Base-by-base conservation (phyloP, 2,329 filamentous ascomycete species). In the Ampelomyces quisqualis region DNA sequence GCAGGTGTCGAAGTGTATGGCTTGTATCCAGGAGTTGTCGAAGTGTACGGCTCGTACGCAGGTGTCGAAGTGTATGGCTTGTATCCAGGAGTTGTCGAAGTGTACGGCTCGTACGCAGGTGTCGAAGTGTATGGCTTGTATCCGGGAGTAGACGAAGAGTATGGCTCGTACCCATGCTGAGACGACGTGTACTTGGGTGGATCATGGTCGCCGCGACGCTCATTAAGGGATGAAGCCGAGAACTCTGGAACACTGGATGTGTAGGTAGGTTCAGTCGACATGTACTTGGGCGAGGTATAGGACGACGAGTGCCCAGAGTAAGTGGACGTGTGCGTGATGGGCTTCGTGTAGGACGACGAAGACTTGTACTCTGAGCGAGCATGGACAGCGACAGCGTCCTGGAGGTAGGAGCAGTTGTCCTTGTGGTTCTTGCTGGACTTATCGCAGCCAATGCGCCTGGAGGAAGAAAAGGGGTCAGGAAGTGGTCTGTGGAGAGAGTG, bases 391-490 rank as follows among this genome's bases (percentile, higher is more conserved):
- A n/a, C 14, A 10, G 15, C 15, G 28, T 21, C 10, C 15, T 20
- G 22, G 29, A 22, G 27, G 30, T 33, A 32, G 15, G 37, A 37
- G 34, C 34, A 37, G 17, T n/a, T 20, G 11, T 37, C 17, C n/a
- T 7, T 21, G 14, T 27, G 13, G 21, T 18, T 13, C 10, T 33
- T 23, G 13, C 8, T 20, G 13, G 20, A 7, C 8, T 4, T 15
- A 11, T 23, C 35, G 14, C 20, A 31, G 20, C 22, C 34, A 17
- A 36, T 28, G 9, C 22, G 23, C 34, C 34, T 36, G 23, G 10
- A 21, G 9, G 11, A 7, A 22, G 7, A 8, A 23, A 23, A 23
- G 17, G 15, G 10, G 11, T 19, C n/a, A 29, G 23, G 10, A 13
- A 36, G 17, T 34, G 23, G 5, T 21, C 18, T 19, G 15, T 14